Evolutionary conservation across 225 moss, liverwort and hornwort species (phyloP), one percentile per base, ranked within the genome.

Genomic region (Pseudoscleropodium purum): DNA sequence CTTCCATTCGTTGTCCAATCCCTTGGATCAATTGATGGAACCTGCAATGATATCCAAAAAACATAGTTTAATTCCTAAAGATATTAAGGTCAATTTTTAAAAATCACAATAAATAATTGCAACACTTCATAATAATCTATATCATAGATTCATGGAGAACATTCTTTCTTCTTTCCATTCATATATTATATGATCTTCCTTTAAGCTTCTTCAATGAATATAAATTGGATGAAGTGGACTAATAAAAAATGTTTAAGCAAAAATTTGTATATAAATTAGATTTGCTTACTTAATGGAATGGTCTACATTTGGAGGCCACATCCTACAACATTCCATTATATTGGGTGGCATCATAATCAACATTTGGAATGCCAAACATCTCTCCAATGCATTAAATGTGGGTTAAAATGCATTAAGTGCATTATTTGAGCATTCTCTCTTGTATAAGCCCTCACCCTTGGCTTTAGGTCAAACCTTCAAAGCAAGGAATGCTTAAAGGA

Each of bases 21-120:
- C 25, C 83, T 52, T 8, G 90, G 26, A 67, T 95, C 95, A 29
- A 91, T 87, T 24, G 91, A 86, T 62, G 93, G 93, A 56, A 91
- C 92, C 93, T 94, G 65, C 85, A 85, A 13, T 54, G 18, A 41
- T 29, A 65, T 52, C 29, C 72, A 62, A 61, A 45, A 54, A n/a
- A 10, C 19, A 19, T 26, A 79, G 1, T 17, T 25, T 10, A 79
- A 79, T 0, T 4, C 4, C 25, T 10, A 18, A n/a, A 57, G 25
- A 24, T 54, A 78, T 29, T 59, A 29, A n/a, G n/a, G n/a, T 18
- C 10, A n/a, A 25, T 31, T 43, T 60, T 2, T 0, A 6, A 33
- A 82, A 41, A 61, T 31, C 12, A 29, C 30, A 81, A 59, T 10
- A 18, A 60, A 56, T 17, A 29, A 68, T 51, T 51, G 6, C 21